Base-by-base conservation (phyloP, 306 rosid species). In the Malus sieversii region DNA sequence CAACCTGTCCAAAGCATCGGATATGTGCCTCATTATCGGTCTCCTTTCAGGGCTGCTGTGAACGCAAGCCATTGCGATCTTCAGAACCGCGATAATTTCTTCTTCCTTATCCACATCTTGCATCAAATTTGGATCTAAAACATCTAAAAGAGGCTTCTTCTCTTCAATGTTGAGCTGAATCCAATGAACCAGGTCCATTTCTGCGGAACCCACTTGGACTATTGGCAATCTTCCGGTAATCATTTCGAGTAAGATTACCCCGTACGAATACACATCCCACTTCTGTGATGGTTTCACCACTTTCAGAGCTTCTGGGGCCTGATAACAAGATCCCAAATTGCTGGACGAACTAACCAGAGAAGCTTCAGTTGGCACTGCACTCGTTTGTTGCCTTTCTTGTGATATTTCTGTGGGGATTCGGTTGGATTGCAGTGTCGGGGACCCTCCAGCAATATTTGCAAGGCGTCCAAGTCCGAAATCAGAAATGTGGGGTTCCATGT, bases 391-490 rank as follows among this genome's bases (percentile, higher is more conserved):
- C 68, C 90, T 82, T 68, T 91, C 97, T 11, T 81, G 95, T 18
- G 80, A 73, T 77, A 89, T 92, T 79, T 95, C 92, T 0, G 87
- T 61, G 2, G 87, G 74, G 16, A 87, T 84, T 53, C 89, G 87
- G 65, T 80, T 79, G 18, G 97, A 95, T 85, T 90, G 96, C 83
- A 92, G 27, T 46, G 91, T 87, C 12, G 98, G 96, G 16, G 97
- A 83, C 35, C 91, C 93, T 32, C 97, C 99, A 1, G 99, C 98
- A 20, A 96, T 92, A 75, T 89, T 90, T 70, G 97, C 93, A 5
- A 96, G 98, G 23, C 97, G 93, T n/a, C 93, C 98, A 0, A 96
- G 96, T 77, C 99, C 99, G 9, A 96, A 96, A 86, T 92, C 96
- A 16, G 98, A 89, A 76, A 96, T 88, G 55, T 67, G 84, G 9